Evolutionary conservation across 495 filamentous ascomycete species (phyloP), one percentile per base, ranked within the genome.

Genomic region (Friedmanniomyces endolithicus): DNA sequence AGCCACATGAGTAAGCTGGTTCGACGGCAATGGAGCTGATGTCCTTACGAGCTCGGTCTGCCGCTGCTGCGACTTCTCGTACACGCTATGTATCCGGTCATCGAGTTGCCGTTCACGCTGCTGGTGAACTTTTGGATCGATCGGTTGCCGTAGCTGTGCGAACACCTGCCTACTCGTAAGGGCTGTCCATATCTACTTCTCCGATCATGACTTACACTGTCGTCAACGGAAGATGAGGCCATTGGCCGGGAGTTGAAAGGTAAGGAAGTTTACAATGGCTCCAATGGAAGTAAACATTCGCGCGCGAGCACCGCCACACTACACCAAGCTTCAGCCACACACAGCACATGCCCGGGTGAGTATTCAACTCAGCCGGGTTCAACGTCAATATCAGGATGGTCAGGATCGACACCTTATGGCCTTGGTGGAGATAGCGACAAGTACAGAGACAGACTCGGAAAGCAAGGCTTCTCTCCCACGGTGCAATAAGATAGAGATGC

Each of bases 51-150:
- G 60, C 56, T 85, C 77, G 11, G 69, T 73, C 29, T 88, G 69
- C 55, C 80, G 74, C 53, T 73, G 63, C 65, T 86, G 83, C 4
- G 80, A 77, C 64, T 82, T 84, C 61, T 82, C 77, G 64, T 80
- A 77, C 52, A 86, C 82, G 14, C 74, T 75, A 56, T 75, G 71
- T n/a, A 81, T 71, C 44, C 80, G 73, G 61, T 80, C 79, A 60
- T 80, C 78, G 59, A 83, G 64, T 14, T 77, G 78, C 62, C 78
- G 73, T 56, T 85, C 75, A 52, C 79, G 77, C 63, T 80, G 77
- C 67, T 82, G 76, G 52, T 75, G 64, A 45, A 79, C 72, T 58
- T 78, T 75, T 7, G 81, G 76, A 65, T 87, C 80, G 61, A 74
- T 67, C 57, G 73, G 74, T 57, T 77, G 73, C 65, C 77, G 80